These are phyloP conservation scores for Zygotorulaspora chibaensis DNA, from an alignment of 805 yeast genomes.

Conservation along the genomic window DNA sequence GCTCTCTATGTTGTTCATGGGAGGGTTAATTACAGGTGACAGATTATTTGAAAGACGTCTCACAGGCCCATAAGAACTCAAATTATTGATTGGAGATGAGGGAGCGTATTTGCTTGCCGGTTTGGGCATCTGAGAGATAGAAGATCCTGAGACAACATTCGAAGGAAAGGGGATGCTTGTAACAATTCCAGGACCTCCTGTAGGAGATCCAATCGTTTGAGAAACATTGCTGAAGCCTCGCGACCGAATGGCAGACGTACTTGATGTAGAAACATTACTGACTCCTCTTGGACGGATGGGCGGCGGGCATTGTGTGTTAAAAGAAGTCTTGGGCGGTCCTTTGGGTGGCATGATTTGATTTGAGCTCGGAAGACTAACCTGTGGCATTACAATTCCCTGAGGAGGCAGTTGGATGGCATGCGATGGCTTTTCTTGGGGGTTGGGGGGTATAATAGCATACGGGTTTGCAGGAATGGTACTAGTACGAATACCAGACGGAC, in stretches of 20 bases:
- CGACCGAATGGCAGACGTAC: constrained; percentile 10
- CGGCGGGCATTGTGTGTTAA: neutral
- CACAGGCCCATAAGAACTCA: constrained; percentile 2
- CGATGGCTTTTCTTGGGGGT: constrained; percentile 1
- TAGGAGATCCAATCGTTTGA: constrained; percentile 1
- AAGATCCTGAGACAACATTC: constrained; percentile 1
- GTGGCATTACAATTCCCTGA: constrained; percentile 10
- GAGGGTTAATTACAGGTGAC: neutral
- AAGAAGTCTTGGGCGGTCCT: constrained; percentile 3
- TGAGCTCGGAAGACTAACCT: constrained; percentile 5
- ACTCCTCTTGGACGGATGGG: constrained; percentile 20
- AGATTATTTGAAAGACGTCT: neutral
- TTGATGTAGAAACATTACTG: constrained; percentile 23
- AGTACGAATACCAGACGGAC: neutral
- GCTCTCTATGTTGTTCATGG: neutral
- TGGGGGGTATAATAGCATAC: constrained; percentile 12
- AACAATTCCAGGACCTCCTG: neutral
- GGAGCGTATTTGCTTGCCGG: constrained; percentile 12
- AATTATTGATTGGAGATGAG: constrained; percentile 1
- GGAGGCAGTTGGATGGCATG: constrained; percentile 3
- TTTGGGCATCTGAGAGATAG: neutral
- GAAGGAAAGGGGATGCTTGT: constrained; percentile 2
- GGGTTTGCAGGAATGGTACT: constrained; percentile 15
- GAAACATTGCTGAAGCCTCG: constrained; percentile 29
- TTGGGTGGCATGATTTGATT: constrained; percentile 6